These are phyloP conservation scores for Limonium bicolor DNA, from an alignment of 148 eudicot species.

Conservation along the genomic window DNA sequence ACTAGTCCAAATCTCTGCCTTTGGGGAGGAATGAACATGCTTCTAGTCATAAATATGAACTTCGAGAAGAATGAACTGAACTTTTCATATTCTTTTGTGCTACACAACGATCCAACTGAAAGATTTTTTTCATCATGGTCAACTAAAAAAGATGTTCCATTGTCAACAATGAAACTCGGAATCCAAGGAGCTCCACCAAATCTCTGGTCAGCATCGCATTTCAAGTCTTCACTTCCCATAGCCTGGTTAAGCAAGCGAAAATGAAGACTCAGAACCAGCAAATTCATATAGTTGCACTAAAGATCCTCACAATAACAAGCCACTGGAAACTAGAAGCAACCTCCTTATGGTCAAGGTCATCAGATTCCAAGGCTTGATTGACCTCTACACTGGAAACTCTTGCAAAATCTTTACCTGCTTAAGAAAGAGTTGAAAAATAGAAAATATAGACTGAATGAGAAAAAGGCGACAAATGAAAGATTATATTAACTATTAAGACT, in stretches of 20 bases:
- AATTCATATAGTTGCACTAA: conserved; percentile 5
- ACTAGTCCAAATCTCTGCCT: conserved; percentile 54
- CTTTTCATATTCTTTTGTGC: conserved; percentile 32
- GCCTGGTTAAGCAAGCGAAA: conserved; percentile 21
- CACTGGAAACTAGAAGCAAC: conserved; percentile 37
- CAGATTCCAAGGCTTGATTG: conserved; percentile 25
- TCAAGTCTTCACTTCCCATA: conserved; percentile 27
- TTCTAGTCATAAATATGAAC: conserved; percentile 35
- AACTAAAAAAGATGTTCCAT: conserved; percentile 14
- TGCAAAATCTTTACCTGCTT: conserved; percentile 26
- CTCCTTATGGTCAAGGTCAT: conserved; percentile 33
- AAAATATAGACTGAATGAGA: too few species aligned
- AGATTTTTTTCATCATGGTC: conserved; percentile 17
- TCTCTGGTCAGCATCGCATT: conserved; percentile 25
- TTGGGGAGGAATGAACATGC: conserved; percentile 64
- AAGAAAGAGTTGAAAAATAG: too few species aligned
- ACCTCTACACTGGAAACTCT: conserved; percentile 17
- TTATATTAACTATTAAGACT: too few species aligned
- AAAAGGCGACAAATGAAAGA: too few species aligned
- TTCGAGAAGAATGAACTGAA: conserved; percentile 46
- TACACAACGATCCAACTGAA: conserved; percentile 33
- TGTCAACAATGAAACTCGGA: conserved; percentile 29
- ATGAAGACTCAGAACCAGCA: conserved; percentile 7
- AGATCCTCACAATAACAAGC: conserved; percentile 4
- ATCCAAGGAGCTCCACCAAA: conserved; percentile 31